Conservation (phyloP, 1,139 yeast species). For the Suhomyces panamericanus region DNA sequence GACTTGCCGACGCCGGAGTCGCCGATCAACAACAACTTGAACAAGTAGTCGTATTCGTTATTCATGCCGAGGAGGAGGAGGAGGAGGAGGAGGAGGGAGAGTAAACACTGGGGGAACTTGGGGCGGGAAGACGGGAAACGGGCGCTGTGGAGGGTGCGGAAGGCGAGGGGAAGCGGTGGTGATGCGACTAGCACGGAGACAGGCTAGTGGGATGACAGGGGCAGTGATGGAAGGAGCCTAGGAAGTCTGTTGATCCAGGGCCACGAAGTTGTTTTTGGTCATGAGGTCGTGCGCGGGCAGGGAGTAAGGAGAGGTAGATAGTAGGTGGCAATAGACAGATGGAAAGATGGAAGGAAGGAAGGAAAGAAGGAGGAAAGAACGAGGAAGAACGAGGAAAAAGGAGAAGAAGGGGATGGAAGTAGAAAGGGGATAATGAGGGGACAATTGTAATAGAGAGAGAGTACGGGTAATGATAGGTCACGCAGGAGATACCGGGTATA, state of each 20-base stretch:
- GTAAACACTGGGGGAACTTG: neutral
- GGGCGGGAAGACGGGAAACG: too few species aligned
- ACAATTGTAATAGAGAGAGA: too few species aligned
- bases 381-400: neutral
- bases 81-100: neutral
- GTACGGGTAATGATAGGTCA: too few species aligned
- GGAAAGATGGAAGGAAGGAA: neutral
- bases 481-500: too few species aligned
- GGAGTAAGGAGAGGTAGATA: neutral
- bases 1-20: constrained; percentile 99
- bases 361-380: neutral
- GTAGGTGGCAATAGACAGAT: neutral
- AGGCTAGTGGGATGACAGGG: neutral
- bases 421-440: too few species aligned
- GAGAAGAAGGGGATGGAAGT: too few species aligned
- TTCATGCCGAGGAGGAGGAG: constrained; percentile 44
- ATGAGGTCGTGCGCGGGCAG: constrained; percentile 10
- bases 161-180: too few species aligned
- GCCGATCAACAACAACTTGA: constrained; percentile 90
- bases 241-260: constrained; percentile 6
- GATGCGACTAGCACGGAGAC: neutral
- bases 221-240: neutral
- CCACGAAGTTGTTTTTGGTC: constrained; percentile 12
- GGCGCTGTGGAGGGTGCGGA: too few species aligned
- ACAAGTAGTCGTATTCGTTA: constrained; percentile 94